A percentile compares a stretch with the other conserved stretches of the same genome.
phyloP scores from a whole-genome alignment of 164 flowering plant species.

The Magnolia officinalis region DNA sequence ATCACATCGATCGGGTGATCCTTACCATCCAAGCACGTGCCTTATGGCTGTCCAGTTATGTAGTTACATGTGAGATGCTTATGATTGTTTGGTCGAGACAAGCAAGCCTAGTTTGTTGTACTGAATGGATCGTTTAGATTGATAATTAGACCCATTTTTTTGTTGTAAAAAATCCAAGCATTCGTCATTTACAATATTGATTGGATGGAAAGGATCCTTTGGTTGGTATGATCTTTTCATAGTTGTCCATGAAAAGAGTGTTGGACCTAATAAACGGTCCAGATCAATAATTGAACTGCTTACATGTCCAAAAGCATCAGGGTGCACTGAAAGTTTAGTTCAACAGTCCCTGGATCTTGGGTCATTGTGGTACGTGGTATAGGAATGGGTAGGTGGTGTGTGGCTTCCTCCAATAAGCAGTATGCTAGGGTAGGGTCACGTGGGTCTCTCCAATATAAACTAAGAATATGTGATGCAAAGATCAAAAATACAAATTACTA shows the following conservation, averaged over 20 bases:
- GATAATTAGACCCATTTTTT: neutral
- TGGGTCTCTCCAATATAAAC: too few species aligned
- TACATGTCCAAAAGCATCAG: neutral
- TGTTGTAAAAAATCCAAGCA: neutral
- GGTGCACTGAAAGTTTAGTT: neutral
- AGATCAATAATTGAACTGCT: too few species aligned
- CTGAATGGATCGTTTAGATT: neutral
- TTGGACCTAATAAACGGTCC: too few species aligned
- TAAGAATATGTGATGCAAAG: too few species aligned
- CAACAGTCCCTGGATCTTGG: neutral
- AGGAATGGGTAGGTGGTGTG: too few species aligned
- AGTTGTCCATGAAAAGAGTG: neutral
- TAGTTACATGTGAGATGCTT: neutral
- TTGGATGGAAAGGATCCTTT: neutral
- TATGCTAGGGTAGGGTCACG: too few species aligned
- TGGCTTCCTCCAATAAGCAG: too few species aligned
- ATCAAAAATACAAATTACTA: too few species aligned
- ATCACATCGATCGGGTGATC: neutral
- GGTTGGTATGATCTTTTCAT: neutral
- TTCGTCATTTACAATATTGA: neutral
- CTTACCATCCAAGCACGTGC: neutral
- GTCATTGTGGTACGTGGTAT: too few species aligned
- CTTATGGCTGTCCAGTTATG: neutral
- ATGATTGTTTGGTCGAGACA: neutral
- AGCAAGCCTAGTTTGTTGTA: neutral